Conservation (phyloP, 441 rosid genomes). For the Erodium trifolium region DNA sequence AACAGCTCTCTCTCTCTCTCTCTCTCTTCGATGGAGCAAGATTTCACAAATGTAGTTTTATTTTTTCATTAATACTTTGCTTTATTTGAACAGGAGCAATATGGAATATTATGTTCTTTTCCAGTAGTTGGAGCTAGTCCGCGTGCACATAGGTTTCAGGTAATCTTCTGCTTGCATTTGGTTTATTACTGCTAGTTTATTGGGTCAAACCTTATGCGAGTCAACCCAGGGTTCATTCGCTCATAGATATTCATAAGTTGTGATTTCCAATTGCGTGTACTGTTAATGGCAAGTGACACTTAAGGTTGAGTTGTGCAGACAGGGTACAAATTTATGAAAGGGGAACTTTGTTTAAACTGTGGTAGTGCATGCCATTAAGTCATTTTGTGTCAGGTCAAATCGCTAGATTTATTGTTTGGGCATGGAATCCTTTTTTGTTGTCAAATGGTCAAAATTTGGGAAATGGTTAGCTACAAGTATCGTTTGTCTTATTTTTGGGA, state of each 20-base stretch:
- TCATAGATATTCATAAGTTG: background rate
- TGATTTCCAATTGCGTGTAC: background rate
- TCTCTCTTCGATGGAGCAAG: background rate
- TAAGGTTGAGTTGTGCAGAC: too few species aligned
- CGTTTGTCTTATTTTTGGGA: background rate
- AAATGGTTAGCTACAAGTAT: background rate
- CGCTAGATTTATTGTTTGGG: background rate
- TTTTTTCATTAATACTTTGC: background rate
- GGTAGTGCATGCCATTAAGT: background rate
- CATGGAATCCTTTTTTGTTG: background rate
- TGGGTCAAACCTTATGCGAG: slow-evolving; percentile 1
- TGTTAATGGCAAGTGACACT: background rate
- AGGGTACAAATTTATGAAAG: too few species aligned
- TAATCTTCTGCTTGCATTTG: slow-evolving; percentile 17
- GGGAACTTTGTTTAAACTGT: too few species aligned
- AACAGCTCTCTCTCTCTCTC: background rate
- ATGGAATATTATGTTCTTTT: slow-evolving; percentile 46
- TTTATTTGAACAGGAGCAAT: slow-evolving; percentile 52
- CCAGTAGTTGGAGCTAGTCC: slow-evolving; percentile 49
- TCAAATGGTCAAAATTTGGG: slow-evolving; percentile 1
- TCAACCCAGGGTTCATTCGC: background rate
- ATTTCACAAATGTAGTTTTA: background rate
- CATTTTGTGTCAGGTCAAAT: background rate
- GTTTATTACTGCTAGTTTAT: background rate
- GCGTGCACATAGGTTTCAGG: slow-evolving; percentile 70